A percentile compares a stretch with the other conserved stretches of the same genome.
phyloP scores from a whole-genome alignment of 768 basidiomycete species.

The Xerocomus potaroensis region DNA sequence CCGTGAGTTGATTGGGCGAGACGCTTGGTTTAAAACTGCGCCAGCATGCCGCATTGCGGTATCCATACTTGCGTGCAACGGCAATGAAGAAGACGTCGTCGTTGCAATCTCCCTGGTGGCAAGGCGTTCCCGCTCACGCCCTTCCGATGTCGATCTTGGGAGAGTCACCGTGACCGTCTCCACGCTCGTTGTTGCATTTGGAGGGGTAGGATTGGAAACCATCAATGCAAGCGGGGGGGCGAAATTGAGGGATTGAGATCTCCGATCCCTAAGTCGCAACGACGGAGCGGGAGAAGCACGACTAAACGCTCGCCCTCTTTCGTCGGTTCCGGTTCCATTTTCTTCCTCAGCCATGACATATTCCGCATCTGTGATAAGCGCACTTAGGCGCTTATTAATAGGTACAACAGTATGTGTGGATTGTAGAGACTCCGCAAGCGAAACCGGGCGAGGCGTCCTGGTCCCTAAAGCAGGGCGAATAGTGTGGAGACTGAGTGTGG shows the following conservation, averaged over 20 bases:
- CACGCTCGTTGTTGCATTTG: slow-evolving; percentile 30
- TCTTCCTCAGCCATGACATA: slow-evolving; percentile 65
- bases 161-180: slow-evolving; percentile 28
- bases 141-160: slow-evolving; percentile 25
- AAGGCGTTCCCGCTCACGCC: slow-evolving; percentile 39
- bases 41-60: slow-evolving; percentile 23
- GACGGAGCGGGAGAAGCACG: slow-evolving; percentile 42
- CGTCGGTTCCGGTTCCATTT: slow-evolving; percentile 25
- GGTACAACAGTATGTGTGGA: slow-evolving; percentile 71
- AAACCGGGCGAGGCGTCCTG: slow-evolving; percentile 66
- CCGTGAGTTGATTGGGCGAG: slow-evolving; percentile 24
- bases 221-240: slow-evolving; percentile 32
- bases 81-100: slow-evolving; percentile 37
- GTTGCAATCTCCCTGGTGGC: slow-evolving; percentile 39
- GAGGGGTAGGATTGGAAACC: slow-evolving; percentile 20
- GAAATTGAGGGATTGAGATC: slow-evolving; percentile 62
- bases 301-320: slow-evolving; percentile 16
- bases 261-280: slow-evolving; percentile 47
- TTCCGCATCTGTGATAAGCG: slow-evolving; percentile 63
- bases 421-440: slow-evolving; percentile 72
- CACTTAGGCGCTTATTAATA: slow-evolving; percentile 60
- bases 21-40: slow-evolving; percentile 20
- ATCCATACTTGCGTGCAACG: slow-evolving; percentile 22
- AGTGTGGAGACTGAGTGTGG: slow-evolving; percentile 74
- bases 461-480: slow-evolving; percentile 51